Conservation (phyloP, 208 protist genomes). For the Kentomonas sorsogonicus region DNA sequence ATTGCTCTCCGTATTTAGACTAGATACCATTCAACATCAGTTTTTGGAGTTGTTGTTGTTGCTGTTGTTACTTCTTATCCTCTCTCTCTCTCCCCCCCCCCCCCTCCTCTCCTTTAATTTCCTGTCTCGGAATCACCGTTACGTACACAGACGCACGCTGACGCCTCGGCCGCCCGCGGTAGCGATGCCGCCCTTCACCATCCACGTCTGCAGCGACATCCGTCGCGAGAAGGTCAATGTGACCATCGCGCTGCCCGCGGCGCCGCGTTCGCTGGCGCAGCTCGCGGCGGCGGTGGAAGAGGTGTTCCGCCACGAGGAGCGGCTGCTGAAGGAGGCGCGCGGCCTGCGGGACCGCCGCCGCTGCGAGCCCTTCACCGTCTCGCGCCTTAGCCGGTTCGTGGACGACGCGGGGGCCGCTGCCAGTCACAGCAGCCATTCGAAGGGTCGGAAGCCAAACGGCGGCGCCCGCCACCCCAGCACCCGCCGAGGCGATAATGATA, state of each 20-base stretch:
- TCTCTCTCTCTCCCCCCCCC: background rate
- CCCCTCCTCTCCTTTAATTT: constrained; percentile 5
- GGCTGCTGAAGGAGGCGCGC: constrained; percentile 32
- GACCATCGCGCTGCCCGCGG: constrained; percentile 54
- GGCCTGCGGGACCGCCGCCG: constrained; percentile 33
- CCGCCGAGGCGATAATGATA: no score
- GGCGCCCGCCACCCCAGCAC: no score
- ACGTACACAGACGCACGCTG: no score
- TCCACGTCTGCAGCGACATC: constrained; percentile 73
- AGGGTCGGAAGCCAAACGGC: no score
- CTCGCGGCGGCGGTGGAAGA: constrained; percentile 48
- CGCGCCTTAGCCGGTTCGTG: constrained; percentile 58
- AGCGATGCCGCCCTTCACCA: constrained; percentile 33
- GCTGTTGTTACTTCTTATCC: no score
- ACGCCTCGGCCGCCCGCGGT: background rate
- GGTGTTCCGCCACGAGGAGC: constrained; percentile 62
- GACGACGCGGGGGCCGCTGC: constrained; percentile 64
- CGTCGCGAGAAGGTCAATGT: constrained; percentile 71
- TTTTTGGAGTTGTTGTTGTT: no score
- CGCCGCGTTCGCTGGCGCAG: constrained; percentile 39
- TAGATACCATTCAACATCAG: no score
- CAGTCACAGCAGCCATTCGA: no score
- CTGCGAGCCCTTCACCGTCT: constrained; percentile 73
- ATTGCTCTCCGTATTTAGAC: no score
- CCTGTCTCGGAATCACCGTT: no score